These are phyloP conservation scores for Nannochloropsis oceanica DNA, from an alignment of 108 stramenopile species.

Conservation along the genomic window DNA sequence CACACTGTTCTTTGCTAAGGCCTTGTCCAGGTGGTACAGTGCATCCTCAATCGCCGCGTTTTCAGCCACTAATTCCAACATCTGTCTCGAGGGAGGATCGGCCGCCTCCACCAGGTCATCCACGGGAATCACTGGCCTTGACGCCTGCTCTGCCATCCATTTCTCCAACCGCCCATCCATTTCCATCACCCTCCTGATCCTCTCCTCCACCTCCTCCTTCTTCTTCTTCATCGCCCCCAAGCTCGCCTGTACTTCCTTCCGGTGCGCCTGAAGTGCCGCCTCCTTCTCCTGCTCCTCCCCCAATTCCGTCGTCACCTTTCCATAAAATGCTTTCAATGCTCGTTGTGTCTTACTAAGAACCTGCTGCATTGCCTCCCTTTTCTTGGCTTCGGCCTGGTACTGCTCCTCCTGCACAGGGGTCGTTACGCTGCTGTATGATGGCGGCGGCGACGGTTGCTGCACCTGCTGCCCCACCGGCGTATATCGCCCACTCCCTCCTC, in stretches of 20 bases:
- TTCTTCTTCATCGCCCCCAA: neutral
- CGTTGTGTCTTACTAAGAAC: conserved; percentile 2
- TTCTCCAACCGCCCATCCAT: conserved; percentile 1
- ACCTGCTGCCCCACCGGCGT: neutral
- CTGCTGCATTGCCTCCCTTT: neutral
- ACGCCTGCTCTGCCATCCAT: conserved; percentile 2
- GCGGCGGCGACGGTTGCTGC: neutral
- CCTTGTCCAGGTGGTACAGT: conserved; percentile 35
- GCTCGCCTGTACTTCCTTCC: neutral
- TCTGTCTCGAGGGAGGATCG: conserved; percentile 19
- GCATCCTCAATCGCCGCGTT: conserved; percentile 40
- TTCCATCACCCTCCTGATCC: neutral
- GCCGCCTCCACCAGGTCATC: neutral
- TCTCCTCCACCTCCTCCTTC: conserved; percentile 3
- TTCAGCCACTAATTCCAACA: conserved; percentile 32
- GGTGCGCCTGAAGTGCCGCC: neutral
- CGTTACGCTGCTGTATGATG: neutral
- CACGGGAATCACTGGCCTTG: neutral
- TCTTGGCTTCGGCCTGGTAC: neutral
- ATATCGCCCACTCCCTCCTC: neutral
- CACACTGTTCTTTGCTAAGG: conserved; percentile 9
- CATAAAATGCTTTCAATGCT: neutral
- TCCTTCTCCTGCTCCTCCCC: neutral
- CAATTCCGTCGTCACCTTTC: neutral
- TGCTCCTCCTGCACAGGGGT: neutral